Percentiles rank a stretch among this genome's conserved stretches.
These are phyloP conservation scores for sunflower (Helianthus annuus) DNA, from an alignment of 129 eudicot genomes.

Conservation along the genomic window HanXRQr2.0-SUNRISE NC_035433.2:54732189-54732688, in stretches of 20 bases:
- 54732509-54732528: constrained; percentile 81
- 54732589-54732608: constrained; percentile 92
- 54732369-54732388: constrained; percentile 64
- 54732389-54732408: constrained; percentile 46
- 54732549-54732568: constrained; percentile 47
- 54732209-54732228: too few relatives aligned
- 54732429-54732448: constrained; percentile 70
- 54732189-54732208: too few relatives aligned
- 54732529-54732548: constrained; percentile 72
- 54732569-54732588: constrained; percentile 88
- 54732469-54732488: constrained; percentile 46
- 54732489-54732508: constrained; percentile 29
- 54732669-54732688: background rate
- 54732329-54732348: constrained; percentile 47
- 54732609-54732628: constrained; percentile 93
- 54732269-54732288: too few relatives aligned
- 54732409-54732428: constrained; percentile 47
- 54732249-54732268: background rate
- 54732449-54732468: constrained; percentile 38
- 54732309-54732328: constrained; percentile 1
- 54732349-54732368: constrained; percentile 62
- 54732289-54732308: background rate
- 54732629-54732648: constrained; percentile 94
- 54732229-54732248: background rate
- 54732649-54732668: constrained; percentile 46